Evolutionary conservation across 2,329 filamentous ascomycete species (phyloP).

Genomic region (Dendryphion nanum): DNA sequence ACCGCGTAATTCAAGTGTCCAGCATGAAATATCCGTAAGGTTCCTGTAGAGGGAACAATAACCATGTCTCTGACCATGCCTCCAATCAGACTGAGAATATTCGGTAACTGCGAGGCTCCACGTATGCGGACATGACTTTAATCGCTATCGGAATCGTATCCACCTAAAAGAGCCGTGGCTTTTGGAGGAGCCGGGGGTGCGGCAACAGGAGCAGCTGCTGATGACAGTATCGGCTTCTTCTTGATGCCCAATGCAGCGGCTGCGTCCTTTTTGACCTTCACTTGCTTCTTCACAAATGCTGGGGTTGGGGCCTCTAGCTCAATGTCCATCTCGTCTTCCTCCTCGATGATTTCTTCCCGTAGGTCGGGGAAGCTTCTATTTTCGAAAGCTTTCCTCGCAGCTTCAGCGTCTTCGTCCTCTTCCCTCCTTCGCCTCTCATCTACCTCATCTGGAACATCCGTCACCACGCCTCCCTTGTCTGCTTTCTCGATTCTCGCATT

Average conservation of each 20-base stretch:
- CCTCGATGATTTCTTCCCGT: constrained; percentile 50
- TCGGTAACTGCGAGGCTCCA: too few species aligned
- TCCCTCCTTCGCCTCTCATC: constrained; percentile 61
- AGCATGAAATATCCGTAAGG: too few species aligned
- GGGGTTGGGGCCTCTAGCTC: constrained; percentile 41
- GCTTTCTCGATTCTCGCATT: constrained; percentile 85
- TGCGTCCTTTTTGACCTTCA: constrained; percentile 86
- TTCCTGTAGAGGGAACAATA: too few species aligned
- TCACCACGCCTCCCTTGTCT: constrained; percentile 59
- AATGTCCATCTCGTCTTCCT: constrained; percentile 46
- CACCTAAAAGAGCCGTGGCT: constrained; percentile 24
- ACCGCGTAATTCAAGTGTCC: too few species aligned
- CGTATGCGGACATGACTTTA: too few species aligned
- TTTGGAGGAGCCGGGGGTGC: constrained; percentile 13
- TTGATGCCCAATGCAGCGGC: constrained; percentile 78
- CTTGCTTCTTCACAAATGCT: constrained; percentile 68
- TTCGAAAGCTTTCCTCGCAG: constrained; percentile 74
- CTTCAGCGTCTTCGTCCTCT: constrained; percentile 81
- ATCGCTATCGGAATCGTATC: constrained; percentile 31
- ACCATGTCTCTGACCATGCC: too few species aligned
- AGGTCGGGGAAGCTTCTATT: constrained; percentile 38
- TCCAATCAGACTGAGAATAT: too few species aligned
- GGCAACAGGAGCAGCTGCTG: constrained; percentile 4
- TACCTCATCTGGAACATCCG: constrained; percentile 55
- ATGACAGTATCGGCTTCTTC: constrained; percentile 34